Conservation (phyloP, 352 stramenopile genomes). For the Plasmopara muralis region DNA sequence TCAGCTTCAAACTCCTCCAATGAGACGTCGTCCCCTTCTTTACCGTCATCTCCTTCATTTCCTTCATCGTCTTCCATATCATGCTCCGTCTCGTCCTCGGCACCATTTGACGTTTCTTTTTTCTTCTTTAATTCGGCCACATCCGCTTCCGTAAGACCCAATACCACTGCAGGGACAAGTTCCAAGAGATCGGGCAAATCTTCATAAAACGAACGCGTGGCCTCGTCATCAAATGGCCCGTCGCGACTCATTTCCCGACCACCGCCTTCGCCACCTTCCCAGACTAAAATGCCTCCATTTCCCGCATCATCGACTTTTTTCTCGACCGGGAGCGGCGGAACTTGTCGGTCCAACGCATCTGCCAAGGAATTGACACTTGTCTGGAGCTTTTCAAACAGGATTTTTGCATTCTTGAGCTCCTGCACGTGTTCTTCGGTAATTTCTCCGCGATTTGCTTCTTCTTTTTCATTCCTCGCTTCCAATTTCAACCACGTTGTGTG, state of each 20-base stretch:
- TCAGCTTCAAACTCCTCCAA: conserved; percentile 18
- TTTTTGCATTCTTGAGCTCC: conserved; percentile 64
- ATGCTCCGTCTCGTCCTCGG: conserved; percentile 36
- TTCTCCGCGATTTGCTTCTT: conserved; percentile 79
- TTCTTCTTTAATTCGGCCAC: conserved; percentile 81
- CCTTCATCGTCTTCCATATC: conserved; percentile 30
- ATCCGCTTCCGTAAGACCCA: conserved; percentile 88
- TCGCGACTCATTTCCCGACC: conserved; percentile 61
- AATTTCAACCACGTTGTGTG: conserved; percentile 88
- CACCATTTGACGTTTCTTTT: conserved; percentile 38
- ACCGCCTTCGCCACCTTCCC: conserved; percentile 67
- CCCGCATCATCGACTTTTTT: conserved; percentile 52
- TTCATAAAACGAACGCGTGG: conserved; percentile 95
- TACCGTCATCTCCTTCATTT: conserved; percentile 31
- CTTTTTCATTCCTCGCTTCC: conserved; percentile 90
- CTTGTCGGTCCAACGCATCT: conserved; percentile 69
- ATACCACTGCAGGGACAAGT: conserved; percentile 90
- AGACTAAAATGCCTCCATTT: conserved; percentile 48
- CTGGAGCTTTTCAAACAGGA: conserved; percentile 82
- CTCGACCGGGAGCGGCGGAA: conserved; percentile 55
- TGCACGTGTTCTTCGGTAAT: conserved; percentile 64
- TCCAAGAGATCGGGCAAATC: conserved; percentile 94
- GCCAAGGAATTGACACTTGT: conserved; percentile 77
- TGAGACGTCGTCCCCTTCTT: conserved; percentile 19
- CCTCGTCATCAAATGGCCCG: conserved; percentile 94